Base-by-base conservation (phyloP, 306 rosid species). In the Prunus mongolica region DNA sequence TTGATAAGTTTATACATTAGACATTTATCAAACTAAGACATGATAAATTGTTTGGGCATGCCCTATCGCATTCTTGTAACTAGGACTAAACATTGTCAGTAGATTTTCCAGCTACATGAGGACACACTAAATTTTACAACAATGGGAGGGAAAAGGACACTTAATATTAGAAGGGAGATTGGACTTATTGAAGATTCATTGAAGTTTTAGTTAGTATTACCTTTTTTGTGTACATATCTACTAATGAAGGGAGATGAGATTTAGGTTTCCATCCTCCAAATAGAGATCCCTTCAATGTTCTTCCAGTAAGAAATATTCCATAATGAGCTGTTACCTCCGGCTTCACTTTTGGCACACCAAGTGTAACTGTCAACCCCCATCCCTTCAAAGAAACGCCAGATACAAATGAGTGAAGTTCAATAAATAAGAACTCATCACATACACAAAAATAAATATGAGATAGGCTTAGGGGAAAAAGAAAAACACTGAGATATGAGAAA, bases 231-330 rank as follows among this genome's bases (percentile, higher is more conserved):
- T 92, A 95, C 89, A 90, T 92, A 76, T 92, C 97, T 30, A 95
- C 91, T 65, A 95, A 79, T 38, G 91, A 89, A 77, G 98, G 98
- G 18, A 95, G 88, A 81, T 92, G 92, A 63, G 98, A 86, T 87
- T 95, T 95, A 46, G 98, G 98, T 84, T 82, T 95, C 98, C 97
- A 95, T 79, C 98, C 98, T 73, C 98, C 98, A 84, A 88, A 90
- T 58, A 92, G 82, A 67, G 97, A 72, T 52, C 98, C 98, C 85
- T 88, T 92, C 80, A 95, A 86, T 65, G 97, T 92, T 87, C 96
- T 92, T 83, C 97, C 97, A 55, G 78, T 78, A 41, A 95, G 85
- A 67, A 95, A 67, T 18, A 79, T 69, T 66, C 82, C 96, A 71
- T 92, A 95, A 81, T 95, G 97, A 82, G 97, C 97, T 14, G 87